A percentile compares a stretch with the other conserved stretches of the same genome.
Conservation (phyloP, 768 basidiomycete species). For the Cyclocybe cylindracea region DNA sequence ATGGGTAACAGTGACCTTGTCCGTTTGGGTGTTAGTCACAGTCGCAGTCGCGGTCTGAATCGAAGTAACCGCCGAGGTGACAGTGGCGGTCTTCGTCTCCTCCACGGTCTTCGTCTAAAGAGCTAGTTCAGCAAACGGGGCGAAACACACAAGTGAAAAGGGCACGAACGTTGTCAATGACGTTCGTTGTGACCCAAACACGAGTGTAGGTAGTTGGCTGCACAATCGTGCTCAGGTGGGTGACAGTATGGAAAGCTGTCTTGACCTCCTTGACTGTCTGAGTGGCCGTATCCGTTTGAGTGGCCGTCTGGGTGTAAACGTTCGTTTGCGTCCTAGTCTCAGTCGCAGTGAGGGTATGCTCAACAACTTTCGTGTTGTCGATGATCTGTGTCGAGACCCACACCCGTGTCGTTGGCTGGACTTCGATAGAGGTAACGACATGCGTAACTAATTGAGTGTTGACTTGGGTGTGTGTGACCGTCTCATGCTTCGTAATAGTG, state of each 20-base stretch:
- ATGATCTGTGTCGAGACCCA: slow-evolving; percentile 69
- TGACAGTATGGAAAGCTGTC: slow-evolving; percentile 58
- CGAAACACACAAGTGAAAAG: background rate
- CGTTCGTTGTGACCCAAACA: slow-evolving; percentile 52
- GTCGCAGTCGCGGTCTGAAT: slow-evolving; percentile 60
- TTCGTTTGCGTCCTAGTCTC: slow-evolving; percentile 58
- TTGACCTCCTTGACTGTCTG: slow-evolving; percentile 49
- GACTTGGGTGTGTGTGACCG: slow-evolving; percentile 42
- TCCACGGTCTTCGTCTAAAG: slow-evolving; percentile 56
- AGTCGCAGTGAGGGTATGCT: slow-evolving; percentile 65
- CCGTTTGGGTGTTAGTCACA: slow-evolving; percentile 42
- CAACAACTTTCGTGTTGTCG: slow-evolving; percentile 54
- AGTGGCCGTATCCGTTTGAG: slow-evolving; percentile 49
- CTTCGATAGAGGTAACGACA: slow-evolving; percentile 51
- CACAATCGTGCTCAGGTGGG: slow-evolving; percentile 51
- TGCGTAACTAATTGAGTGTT: slow-evolving; percentile 42
- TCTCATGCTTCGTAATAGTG: slow-evolving; percentile 43
- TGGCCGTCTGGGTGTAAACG: slow-evolving; percentile 51
- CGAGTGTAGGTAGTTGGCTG: slow-evolving; percentile 59
- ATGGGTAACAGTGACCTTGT: slow-evolving; percentile 53
- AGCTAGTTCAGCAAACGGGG: slow-evolving; percentile 2
- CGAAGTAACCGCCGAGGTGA: slow-evolving; percentile 54
- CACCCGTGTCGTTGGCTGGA: slow-evolving; percentile 63
- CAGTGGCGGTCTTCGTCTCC: slow-evolving; percentile 49
- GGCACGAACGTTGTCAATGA: slow-evolving; percentile 58